Evolutionary conservation across 805 yeast species (phyloP), one percentile per base, ranked within the genome.

Genomic region (Pichia californica): DNA sequence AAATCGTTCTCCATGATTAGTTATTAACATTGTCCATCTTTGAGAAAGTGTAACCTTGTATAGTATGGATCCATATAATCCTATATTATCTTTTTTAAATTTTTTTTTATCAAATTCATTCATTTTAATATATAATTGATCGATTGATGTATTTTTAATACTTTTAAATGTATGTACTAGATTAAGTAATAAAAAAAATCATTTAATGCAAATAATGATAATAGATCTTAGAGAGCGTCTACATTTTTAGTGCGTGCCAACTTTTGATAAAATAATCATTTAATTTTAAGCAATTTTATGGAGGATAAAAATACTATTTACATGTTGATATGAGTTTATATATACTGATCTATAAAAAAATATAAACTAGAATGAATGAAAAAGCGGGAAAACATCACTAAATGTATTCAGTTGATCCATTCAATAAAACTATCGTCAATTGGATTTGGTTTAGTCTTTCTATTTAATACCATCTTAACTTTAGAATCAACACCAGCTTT

Each of bases 401-500:
- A 10, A 30, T n/a, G 39, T 42, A 58, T 36, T 70, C 67, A 31
- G 63, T n/a, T n/a, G 25, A 23, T 56, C 81, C 81, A 76, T 52
- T 76, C 77, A 19, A 76, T 54, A 41, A 65, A 63, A 23, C 64
- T 61, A 15, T 63, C 60, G 40, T 70, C 74, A 40, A 60, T 60
- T 37, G 66, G 56, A 45, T 69, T 73, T 10, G 71, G 64, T 39
- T 56, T 58, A 36, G 79, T 71, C 60, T 80, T 83, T 47, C 85
- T 68, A 40, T 70, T 74, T 54, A 87, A 71, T 16, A 82, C 69
- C 46, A 71, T 69, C 44, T 72, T 67, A 45, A 87, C 71, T 63
- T 85, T 84, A 53, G 64, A 70, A 33, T 63, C 69, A 25, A 81
- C 75, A 34, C 95, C 94, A 52, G 71, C 70, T 61, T 77, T 79